phyloP scores from a whole-genome alignment of 73 alveolate species.

The Paramecium bursaria region DNA sequence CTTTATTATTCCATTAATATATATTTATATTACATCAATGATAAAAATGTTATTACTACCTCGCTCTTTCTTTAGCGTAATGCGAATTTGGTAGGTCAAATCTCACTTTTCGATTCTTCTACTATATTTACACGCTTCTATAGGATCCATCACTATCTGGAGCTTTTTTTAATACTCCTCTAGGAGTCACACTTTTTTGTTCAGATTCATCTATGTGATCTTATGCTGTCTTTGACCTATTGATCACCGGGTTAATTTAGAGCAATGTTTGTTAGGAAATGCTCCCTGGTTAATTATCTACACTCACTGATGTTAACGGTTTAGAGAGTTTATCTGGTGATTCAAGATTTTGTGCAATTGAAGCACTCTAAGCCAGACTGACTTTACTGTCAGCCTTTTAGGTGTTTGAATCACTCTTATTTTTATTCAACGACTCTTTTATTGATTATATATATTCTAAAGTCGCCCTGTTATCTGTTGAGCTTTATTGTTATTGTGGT shows the following conservation, averaged over 20 bases:
- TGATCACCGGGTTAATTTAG: background rate
- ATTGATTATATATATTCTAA: conserved; percentile 3
- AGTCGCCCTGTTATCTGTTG: background rate
- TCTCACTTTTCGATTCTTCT: conserved; percentile 45
- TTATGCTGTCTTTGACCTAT: background rate
- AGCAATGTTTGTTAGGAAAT: background rate
- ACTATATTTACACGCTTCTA: conserved; percentile 6
- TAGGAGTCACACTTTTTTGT: conserved; percentile 52
- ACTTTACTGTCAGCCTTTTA: background rate
- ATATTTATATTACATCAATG: too few species aligned
- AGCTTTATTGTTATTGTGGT: background rate
- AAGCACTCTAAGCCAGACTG: background rate
- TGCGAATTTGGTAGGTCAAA: conserved; percentile 52
- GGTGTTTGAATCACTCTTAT: background rate
- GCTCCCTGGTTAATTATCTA: background rate
- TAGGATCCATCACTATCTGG: conserved; percentile 10
- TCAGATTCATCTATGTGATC: conserved; percentile 55
- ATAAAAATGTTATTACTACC: conserved; percentile 16
- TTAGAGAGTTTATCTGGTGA: conserved; percentile 27
- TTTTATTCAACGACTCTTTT: background rate
- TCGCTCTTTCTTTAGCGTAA: conserved; percentile 25
- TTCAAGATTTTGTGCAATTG: conserved; percentile 12
- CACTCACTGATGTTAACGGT: conserved; percentile 20
- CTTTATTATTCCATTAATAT: too few species aligned
- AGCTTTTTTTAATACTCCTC: background rate